Percentiles rank a stretch among this genome's conserved stretches.
These are phyloP conservation scores for Poa pratensis DNA, from an alignment of 176 grass and related monocot genomes.

Conservation along the genomic window DNA sequence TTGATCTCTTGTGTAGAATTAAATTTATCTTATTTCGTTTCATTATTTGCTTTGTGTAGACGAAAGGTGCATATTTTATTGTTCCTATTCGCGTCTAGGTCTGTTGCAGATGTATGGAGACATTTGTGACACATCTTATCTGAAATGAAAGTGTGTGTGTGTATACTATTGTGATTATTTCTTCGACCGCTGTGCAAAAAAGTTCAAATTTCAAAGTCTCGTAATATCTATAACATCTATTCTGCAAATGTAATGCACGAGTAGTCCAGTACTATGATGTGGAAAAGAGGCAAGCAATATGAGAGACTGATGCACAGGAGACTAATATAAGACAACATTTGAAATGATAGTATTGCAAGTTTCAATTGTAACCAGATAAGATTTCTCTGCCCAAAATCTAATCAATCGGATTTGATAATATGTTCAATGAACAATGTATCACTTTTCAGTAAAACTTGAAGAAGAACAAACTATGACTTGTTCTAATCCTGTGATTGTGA, in stretches of 20 bases:
- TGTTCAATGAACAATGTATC: too few relatives aligned
- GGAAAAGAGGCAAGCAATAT: background rate
- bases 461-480: too few relatives aligned
- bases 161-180: background rate
- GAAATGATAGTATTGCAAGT: too few relatives aligned
- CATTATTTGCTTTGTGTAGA: conserved; percentile 44
- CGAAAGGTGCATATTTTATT: conserved; percentile 37
- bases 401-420: too few relatives aligned
- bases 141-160: conserved; percentile 35
- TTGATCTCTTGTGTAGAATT: conserved; percentile 43
- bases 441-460: too few relatives aligned
- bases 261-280: background rate
- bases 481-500: background rate
- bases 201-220: background rate
- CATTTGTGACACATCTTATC: conserved; percentile 40
- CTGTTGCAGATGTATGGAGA: conserved; percentile 39
- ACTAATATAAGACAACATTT: background rate
- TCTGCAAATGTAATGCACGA: background rate
- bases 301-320: background rate
- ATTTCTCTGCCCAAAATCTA: too few relatives aligned
- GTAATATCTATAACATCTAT: background rate
- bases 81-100: conserved; percentile 37
- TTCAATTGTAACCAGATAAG: too few relatives aligned
- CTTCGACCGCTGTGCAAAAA: background rate
- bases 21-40: conserved; percentile 46